Evolutionary conservation across 805 yeast genomes (phyloP).

Genomic region (Zygotorulaspora danielsina): DNA sequence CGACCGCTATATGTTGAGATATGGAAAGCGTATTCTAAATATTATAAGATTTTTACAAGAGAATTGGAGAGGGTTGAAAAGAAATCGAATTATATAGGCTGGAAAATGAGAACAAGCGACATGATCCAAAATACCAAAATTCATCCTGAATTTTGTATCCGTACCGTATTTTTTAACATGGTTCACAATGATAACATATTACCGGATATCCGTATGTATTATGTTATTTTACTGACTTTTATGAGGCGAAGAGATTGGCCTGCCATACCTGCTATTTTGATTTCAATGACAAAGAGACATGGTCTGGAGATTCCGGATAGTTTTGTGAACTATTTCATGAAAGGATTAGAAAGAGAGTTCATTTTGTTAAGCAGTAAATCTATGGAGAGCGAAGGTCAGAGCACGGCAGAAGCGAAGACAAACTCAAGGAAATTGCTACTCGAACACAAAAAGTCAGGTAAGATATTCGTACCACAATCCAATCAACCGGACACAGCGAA

Average conservation of each 20-base stretch:
- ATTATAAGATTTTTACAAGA: conserved; percentile 10
- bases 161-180: conserved; percentile 20
- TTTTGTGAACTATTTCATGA: conserved; percentile 16
- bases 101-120: conserved; percentile 11
- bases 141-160: conserved; percentile 14
- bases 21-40: conserved; percentile 31
- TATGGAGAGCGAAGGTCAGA: conserved; percentile 3
- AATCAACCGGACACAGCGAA: conserved; percentile 2
- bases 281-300: conserved; percentile 16
- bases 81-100: conserved; percentile 16
- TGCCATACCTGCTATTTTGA: conserved; percentile 22
- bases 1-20: conserved; percentile 31
- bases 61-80: conserved; percentile 15
- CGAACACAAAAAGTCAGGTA: conserved; percentile 5
- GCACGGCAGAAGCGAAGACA: conserved; percentile 1
- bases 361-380: conserved; percentile 10
- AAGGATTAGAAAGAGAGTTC: conserved; percentile 23
- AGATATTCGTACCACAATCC: background rate
- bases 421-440: conserved; percentile 6
- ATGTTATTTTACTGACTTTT: conserved; percentile 20
- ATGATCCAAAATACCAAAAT: conserved; percentile 11
- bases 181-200: conserved; percentile 21
- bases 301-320: conserved; percentile 13
- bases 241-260: conserved; percentile 26
- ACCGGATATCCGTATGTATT: conserved; percentile 18